Base-by-base conservation (phyloP, 371 early-diverging fungal genomes). In the Syncephalastrum monosporum region DNA sequence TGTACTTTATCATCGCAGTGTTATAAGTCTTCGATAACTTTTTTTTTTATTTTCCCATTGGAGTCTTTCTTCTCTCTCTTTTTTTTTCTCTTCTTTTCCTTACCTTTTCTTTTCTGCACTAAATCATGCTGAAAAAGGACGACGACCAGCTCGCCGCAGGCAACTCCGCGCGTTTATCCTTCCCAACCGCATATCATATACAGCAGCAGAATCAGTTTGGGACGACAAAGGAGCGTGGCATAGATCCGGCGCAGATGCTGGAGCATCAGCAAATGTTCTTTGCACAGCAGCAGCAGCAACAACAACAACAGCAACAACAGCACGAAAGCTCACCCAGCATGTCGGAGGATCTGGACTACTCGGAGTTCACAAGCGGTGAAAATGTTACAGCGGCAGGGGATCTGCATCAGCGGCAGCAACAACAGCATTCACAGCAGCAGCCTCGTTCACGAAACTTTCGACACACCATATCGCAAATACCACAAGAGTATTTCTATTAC, bases 131-230 rank as follows among this genome's bases (percentile, higher is more conserved):
- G 24, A 50, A 25, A 25, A 15, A 50, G 29, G 38, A 50, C 38
- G 38, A 33, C 38, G 38, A 33, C 38, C 38, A 33, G 50, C 21
- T 43, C 50, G 12, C 56, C 33, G 38, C 62, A 57, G 27, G 59
- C 53, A 43, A 48, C 48, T 29, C 53, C 56, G 44, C 58, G 25
- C 60, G 57, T 13, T 49, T 67, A 12, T 43, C 57, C 1, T 47
- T 63, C 41, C 64, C 68, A 6, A 63, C 68, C 5, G 13, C 63
- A 27, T 68, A 68, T 44, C 68, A 68, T 43, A 17, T 68, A 8
- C 67, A 67, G 21, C 63, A 63, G 49, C 55, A 55, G 55, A 61
- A 33, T 55, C 52, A 43, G 57, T 16, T 47, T 65, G 13, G 60
- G 57, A 49, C 57, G 58, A 6, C 50, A 57, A 33, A 33, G 29